Evolutionary conservation across 768 basidiomycete genomes (phyloP).

Genomic region (Auricularia auricula-judae): DNA sequence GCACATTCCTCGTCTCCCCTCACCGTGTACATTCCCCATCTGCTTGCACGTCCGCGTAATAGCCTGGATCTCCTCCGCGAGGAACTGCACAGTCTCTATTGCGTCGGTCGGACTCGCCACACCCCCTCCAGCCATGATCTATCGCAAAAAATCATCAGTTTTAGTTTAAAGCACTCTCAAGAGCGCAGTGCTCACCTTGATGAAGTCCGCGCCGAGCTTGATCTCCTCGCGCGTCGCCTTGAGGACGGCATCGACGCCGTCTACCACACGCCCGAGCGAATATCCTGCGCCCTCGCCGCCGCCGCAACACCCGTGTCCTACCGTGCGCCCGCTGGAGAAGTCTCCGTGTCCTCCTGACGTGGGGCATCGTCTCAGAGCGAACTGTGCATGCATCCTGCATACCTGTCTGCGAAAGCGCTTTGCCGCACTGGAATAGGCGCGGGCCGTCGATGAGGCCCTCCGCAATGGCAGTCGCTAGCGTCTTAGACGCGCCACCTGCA

Average conservation of each 20-base stretch:
- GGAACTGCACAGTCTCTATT: constrained; percentile 33
- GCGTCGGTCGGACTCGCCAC: constrained; percentile 32
- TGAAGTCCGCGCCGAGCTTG: constrained; percentile 30
- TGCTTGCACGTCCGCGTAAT: constrained; percentile 29
- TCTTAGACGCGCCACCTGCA: constrained; percentile 24
- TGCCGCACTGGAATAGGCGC: constrained; percentile 28
- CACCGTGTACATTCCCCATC: constrained; percentile 30
- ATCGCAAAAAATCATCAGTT: background rate
- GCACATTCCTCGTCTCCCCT: background rate
- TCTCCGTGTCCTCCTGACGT: constrained; percentile 30
- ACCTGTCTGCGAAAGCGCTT: constrained; percentile 30
- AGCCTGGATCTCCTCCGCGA: constrained; percentile 31
- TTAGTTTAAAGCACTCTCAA: constrained; percentile 5
- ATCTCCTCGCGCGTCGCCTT: constrained; percentile 26
- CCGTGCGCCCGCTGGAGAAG: constrained; percentile 12
- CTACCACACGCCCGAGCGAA: constrained; percentile 22
- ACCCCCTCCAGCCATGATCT: constrained; percentile 29
- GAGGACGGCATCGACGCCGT: constrained; percentile 28
- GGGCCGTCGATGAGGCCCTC: constrained; percentile 29
- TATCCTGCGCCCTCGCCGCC: constrained; percentile 14
- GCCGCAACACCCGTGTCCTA: constrained; percentile 22
- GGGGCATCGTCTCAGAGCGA: too few relatives aligned
- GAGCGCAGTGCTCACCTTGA: constrained; percentile 16
- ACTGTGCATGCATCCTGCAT: background rate
- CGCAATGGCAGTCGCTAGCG: constrained; percentile 25